These are phyloP conservation scores for Claviceps capensis DNA, from an alignment of 2,329 filamentous ascomycete species.

Conservation along the genomic window DNA sequence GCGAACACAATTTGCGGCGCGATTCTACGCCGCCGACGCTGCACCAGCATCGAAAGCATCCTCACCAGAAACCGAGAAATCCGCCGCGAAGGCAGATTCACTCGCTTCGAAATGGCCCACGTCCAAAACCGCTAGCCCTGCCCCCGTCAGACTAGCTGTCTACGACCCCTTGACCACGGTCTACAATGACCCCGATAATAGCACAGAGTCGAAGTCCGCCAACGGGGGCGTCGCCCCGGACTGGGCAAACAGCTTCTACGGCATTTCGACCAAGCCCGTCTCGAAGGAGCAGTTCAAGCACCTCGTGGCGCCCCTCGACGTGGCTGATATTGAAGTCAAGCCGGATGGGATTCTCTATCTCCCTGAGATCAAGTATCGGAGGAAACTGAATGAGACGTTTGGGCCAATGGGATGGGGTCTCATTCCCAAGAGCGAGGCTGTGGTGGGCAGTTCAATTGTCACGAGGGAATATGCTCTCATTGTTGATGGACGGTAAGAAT, in stretches of 20 bases:
- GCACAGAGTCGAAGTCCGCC: not conserved
- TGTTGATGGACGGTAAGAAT: slow-evolving; percentile 64
- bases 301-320: slow-evolving; percentile 51
- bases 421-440: slow-evolving; percentile 72
- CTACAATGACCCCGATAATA: slow-evolving; percentile 1
- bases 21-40: slow-evolving; percentile 14
- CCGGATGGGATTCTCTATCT: slow-evolving; percentile 93
- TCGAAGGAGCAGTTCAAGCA: slow-evolving; percentile 53
- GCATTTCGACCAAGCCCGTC: slow-evolving; percentile 59
- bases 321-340: slow-evolving; percentile 86
- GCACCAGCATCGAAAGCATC: slow-evolving; percentile 1
- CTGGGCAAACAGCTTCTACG: slow-evolving; percentile 77
- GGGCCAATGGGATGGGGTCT: slow-evolving; percentile 93
- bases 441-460: slow-evolving; percentile 65
- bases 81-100: not conserved
- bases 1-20: slow-evolving; percentile 5
- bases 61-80: not conserved
- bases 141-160: not conserved
- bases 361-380: slow-evolving; percentile 93
- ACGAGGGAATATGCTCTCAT: slow-evolving; percentile 91
- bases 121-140: not conserved
- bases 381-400: slow-evolving; percentile 82
- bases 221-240: slow-evolving; percentile 30
- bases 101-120: not conserved
- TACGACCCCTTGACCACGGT: slow-evolving; percentile 10